Conservation (phyloP, 2,329 filamentous ascomycete species). For the Chalaropsis ovoidea region DNA sequence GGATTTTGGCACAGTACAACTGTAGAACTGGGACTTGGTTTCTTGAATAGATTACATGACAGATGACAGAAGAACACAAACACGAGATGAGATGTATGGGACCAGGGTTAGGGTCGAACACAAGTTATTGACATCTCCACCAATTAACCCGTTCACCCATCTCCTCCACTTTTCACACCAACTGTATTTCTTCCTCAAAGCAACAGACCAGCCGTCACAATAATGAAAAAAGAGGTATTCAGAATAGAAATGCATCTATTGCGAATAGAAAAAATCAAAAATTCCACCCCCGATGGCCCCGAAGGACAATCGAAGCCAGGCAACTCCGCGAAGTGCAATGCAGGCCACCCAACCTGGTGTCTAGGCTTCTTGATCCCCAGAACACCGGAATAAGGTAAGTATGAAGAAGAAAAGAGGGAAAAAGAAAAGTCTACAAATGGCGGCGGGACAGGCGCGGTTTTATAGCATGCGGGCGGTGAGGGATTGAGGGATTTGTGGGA, state of each 20-base stretch:
- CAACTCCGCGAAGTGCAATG: conserved; percentile 46
- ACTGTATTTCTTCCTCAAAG: conserved; percentile 37
- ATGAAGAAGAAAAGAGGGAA: conserved; percentile 38
- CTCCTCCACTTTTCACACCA: too few species aligned
- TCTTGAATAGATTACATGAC: too few species aligned
- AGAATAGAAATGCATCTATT: conserved; percentile 18
- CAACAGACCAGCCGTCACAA: conserved; percentile 33
- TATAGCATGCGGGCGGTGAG: conserved; percentile 30
- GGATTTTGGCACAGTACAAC: too few species aligned
- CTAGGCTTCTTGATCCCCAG: conserved; percentile 38
- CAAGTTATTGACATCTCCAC: too few species aligned
- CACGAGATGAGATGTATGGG: too few species aligned
- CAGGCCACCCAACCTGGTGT: conserved; percentile 39
- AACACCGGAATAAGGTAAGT: conserved; percentile 42
- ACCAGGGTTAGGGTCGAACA: too few species aligned
- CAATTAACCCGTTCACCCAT: too few species aligned
- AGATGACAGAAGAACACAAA: too few species aligned
- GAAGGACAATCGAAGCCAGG: conserved; percentile 43
- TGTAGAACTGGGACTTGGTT: too few species aligned
- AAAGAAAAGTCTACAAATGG: conserved; percentile 28
- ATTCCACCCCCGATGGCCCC: conserved; percentile 43
- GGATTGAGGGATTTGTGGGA: neutral
- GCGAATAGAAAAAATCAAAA: conserved; percentile 36
- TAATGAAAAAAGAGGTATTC: conserved; percentile 37
- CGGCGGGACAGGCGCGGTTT: conserved; percentile 26